Evolutionary conservation across 345 rosid genomes (phyloP), one percentile per base, ranked within the genome.

Genomic region (Eutrema heterophyllum): DNA sequence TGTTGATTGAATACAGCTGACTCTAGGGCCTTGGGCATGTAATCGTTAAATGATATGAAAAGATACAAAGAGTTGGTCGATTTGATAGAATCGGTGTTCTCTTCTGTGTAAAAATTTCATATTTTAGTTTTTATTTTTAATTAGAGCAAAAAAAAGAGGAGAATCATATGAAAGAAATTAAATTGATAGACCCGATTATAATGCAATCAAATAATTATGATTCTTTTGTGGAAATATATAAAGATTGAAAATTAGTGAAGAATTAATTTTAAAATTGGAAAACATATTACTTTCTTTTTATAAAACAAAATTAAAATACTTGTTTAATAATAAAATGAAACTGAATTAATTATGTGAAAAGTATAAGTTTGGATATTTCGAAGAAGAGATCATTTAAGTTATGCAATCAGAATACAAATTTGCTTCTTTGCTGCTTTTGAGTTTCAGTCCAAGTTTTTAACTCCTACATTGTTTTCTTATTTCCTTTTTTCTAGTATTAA

Each of bases 351-450:
- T 38, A 60, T 10, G 54, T 45, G 43, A 64, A 64, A 45, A 45
- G 68, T 21, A 30, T 3, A 3, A 45, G 41, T 45, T 64, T 32
- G 68, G 55, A 45, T 64, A 46, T 46, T 45, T 30, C 15, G 16
- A 45, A 36, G 64, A 58, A 58, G 43, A 45, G 41, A 30, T 43
- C 38, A 44, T 58, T 10, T 48, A 26, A 58, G 39, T 51, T 21
- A 36, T 48, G 64, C 29, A 72, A 65, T 7, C 60, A 43, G 36
- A 53, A 44, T 24, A 16, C 39, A 35, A 24, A 18, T 40, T 43
- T 72, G 49, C 52, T 40, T 24, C 4, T 35, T 51, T 32, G 45
- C 29, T 64, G 66, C 70, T 68, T 68, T 62, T 62, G 58, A 45
- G 41, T 45, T 64, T 53, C 30, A 43, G 58, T 61, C 60, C 58